Evolutionary conservation across 768 basidiomycete genomes (phyloP).

Genomic region (Tulasnella sp.): DNA sequence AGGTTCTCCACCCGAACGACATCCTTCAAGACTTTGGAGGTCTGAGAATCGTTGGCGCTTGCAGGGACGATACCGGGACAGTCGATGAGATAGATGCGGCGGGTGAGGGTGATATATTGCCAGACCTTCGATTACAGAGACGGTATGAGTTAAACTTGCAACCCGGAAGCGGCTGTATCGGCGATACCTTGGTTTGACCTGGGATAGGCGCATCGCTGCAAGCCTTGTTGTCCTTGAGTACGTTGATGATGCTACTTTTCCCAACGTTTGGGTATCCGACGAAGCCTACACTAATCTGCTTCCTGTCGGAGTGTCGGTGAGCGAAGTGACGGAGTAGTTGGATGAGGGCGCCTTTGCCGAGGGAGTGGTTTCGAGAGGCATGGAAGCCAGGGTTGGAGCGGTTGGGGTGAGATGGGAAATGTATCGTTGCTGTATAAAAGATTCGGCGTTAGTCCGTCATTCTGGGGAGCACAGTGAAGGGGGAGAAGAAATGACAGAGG

Average conservation of each 20-base stretch:
- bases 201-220: slow-evolving; percentile 95
- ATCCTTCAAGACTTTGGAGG: slow-evolving; percentile 90
- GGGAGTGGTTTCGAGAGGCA: slow-evolving; percentile 97
- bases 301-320: slow-evolving; percentile 95
- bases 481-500: background rate
- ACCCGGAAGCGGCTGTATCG: background rate
- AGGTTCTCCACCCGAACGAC: slow-evolving; percentile 95
- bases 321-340: slow-evolving; percentile 95
- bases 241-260: slow-evolving; percentile 97
- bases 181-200: slow-evolving; percentile 82
- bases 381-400: slow-evolving; percentile 96
- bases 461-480: slow-evolving; percentile 18
- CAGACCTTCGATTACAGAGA: slow-evolving; percentile 53
- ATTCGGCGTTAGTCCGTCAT: slow-evolving; percentile 7
- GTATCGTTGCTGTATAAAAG: slow-evolving; percentile 60
- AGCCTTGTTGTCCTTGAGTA: slow-evolving; percentile 95
- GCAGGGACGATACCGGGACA: slow-evolving; percentile 98
- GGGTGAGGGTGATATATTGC: slow-evolving; percentile 98
- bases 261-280: slow-evolving; percentile 98
- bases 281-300: slow-evolving; percentile 98
- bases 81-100: slow-evolving; percentile 96
- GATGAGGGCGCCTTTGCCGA: slow-evolving; percentile 97
- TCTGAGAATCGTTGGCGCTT: slow-evolving; percentile 84
- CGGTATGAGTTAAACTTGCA: background rate
- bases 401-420: slow-evolving; percentile 91